These are phyloP conservation scores for Microbotryum scabiosae DNA, from an alignment of 1,284 basidiomycete species.

Conservation along the genomic window DNA sequence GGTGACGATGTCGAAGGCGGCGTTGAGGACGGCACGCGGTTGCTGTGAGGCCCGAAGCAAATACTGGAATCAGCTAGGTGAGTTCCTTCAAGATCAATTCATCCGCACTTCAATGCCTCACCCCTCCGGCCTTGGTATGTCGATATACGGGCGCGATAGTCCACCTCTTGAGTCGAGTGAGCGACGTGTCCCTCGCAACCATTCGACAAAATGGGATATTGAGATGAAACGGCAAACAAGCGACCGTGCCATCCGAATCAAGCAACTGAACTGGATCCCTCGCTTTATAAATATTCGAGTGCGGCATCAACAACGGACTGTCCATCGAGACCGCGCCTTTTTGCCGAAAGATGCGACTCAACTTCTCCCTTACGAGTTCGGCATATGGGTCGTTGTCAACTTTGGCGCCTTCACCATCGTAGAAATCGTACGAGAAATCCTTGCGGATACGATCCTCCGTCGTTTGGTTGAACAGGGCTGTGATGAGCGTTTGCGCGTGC, in stretches of 20 bases:
- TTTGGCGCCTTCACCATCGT: conserved; percentile 26
- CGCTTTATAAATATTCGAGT: conserved; percentile 31
- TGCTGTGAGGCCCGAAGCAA: conserved; percentile 15
- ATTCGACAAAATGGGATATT: conserved; percentile 35
- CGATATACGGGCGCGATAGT: conserved; percentile 32
- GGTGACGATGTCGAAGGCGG: conserved; percentile 34
- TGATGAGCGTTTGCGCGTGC: conserved; percentile 31
- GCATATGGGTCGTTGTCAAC: conserved; percentile 34
- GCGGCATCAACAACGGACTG: conserved; percentile 31
- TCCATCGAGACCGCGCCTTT: conserved; percentile 34
- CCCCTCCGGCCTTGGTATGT: conserved; percentile 18
- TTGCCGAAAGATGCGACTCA: conserved; percentile 30
- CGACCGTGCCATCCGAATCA: conserved; percentile 32
- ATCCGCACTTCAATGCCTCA: background rate
- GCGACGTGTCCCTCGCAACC: conserved; percentile 32
- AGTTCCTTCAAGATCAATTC: too few species aligned
- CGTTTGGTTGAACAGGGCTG: conserved; percentile 31
- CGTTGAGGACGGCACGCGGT: conserved; percentile 33
- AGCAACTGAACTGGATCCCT: conserved; percentile 33
- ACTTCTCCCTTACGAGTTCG: conserved; percentile 30
- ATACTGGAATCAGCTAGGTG: too few species aligned
- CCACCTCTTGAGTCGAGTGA: conserved; percentile 35
- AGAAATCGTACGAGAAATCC: conserved; percentile 34
- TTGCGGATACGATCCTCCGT: conserved; percentile 30
- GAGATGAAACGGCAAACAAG: conserved; percentile 29